These are phyloP conservation scores for Salix purpurea DNA, from an alignment of 345 rosid genomes.

Conservation along the genomic window DNA sequence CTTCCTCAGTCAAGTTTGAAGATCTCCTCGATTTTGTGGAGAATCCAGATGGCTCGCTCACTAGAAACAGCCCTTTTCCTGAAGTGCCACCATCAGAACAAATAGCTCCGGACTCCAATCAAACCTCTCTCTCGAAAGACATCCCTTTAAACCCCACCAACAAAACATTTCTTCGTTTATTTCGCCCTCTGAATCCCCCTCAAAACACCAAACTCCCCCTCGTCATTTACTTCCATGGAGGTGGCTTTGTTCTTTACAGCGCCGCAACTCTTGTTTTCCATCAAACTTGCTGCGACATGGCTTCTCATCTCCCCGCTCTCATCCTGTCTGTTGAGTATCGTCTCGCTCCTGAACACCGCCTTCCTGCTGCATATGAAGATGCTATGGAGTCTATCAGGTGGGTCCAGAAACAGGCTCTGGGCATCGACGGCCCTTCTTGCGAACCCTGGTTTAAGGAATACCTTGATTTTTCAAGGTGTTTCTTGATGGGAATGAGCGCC, in stretches of 20 bases:
- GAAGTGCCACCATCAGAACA: constrained; percentile 27
- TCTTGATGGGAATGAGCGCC: constrained; percentile 63
- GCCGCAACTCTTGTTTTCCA: constrained; percentile 47
- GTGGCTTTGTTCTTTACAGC: constrained; percentile 58
- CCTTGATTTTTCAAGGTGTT: constrained; percentile 57
- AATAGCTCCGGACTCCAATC: constrained; percentile 9
- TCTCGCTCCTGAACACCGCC: constrained; percentile 83
- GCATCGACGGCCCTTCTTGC: constrained; percentile 17
- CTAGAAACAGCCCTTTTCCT: constrained; percentile 42
- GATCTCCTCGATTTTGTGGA: too few relatives aligned
- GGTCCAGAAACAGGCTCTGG: constrained; percentile 57
- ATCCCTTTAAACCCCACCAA: constrained; percentile 44
- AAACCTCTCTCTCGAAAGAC: constrained; percentile 46
- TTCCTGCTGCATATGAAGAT: constrained; percentile 87
- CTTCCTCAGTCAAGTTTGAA: too few relatives aligned
- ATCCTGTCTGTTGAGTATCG: constrained; percentile 82
- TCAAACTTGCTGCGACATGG: constrained; percentile 44
- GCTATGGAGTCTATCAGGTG: constrained; percentile 61
- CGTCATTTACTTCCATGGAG: constrained; percentile 67
- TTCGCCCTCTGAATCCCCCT: constrained; percentile 39
- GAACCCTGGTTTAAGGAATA: constrained; percentile 62
- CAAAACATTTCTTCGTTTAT: constrained; percentile 59
- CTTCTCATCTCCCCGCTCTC: constrained; percentile 41
- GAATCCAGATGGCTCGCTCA: constrained; percentile 66
- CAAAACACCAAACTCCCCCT: constrained; percentile 48